Percentiles rank a stretch among this genome's conserved stretches.
Conservation (phyloP, 306 rosid species). For the Ammopiptanthus mongolicus region DNA sequence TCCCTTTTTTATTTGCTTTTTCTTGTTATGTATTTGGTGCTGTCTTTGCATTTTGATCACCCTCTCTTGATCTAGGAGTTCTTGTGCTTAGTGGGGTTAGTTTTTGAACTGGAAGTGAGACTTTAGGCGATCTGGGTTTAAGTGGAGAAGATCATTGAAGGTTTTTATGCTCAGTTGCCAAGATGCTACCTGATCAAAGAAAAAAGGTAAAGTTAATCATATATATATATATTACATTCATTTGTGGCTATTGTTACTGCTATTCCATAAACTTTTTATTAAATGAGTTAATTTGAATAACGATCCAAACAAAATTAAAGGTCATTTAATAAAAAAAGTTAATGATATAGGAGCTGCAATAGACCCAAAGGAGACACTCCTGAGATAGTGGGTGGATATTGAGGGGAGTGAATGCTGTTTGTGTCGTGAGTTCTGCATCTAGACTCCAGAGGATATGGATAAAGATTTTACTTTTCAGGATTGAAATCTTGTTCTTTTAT, state of each 20-base stretch:
- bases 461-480: not conserved
- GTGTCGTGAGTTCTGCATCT: constrained; percentile 13
- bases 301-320: not conserved
- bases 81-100: constrained; percentile 29
- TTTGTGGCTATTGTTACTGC: too few species aligned
- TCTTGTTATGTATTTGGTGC: not conserved
- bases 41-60: constrained; percentile 23
- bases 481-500: not conserved
- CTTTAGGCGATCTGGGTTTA: constrained; percentile 49
- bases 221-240: not conserved
- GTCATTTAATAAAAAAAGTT: too few species aligned
- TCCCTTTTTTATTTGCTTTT: not conserved
- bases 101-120: constrained; percentile 21
- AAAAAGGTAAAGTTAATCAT: constrained; percentile 65
- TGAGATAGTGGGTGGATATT: not conserved
- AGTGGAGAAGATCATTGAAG: constrained; percentile 21
- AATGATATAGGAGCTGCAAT: not conserved
- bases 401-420: constrained; percentile 3
- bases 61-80: constrained; percentile 30
- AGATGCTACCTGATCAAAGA: constrained; percentile 85
- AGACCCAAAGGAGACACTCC: not conserved
- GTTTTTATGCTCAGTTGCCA: constrained; percentile 46
- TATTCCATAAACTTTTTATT: too few species aligned
- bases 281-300: not conserved
- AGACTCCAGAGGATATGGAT: not conserved